Conservation (phyloP, 495 filamentous ascomycete species). For the Penicillium maclennaniae region DNA sequence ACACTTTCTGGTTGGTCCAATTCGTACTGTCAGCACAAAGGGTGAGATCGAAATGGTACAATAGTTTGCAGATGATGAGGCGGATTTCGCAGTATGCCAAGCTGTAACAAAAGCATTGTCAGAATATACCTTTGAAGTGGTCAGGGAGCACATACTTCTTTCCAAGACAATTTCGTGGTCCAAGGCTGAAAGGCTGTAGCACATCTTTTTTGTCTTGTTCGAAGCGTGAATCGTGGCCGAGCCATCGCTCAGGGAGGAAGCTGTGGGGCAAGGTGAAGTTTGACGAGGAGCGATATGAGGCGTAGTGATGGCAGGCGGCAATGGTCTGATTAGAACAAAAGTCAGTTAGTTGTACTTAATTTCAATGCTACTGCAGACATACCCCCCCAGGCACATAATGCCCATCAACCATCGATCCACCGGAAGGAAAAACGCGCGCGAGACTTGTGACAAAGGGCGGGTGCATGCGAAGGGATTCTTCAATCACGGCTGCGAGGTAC, state of each 20-base stretch:
- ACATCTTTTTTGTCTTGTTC: constrained; percentile 32
- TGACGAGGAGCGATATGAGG: constrained; percentile 30
- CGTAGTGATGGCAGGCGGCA: constrained; percentile 34
- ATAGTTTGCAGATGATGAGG: constrained; percentile 46
- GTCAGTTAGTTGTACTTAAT: not conserved
- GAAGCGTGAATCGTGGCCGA: constrained; percentile 28
- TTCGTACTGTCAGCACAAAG: constrained; percentile 27
- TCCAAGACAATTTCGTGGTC: constrained; percentile 42
- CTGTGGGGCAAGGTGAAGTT: constrained; percentile 36
- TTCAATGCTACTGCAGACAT: not conserved
- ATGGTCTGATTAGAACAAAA: constrained; percentile 19
- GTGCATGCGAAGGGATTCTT: constrained; percentile 43
- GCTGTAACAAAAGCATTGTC: constrained; percentile 15
- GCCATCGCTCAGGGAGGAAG: constrained; percentile 47
- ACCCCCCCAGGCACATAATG: constrained; percentile 30
- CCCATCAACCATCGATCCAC: constrained; percentile 29
- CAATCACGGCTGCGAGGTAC: constrained; percentile 40
- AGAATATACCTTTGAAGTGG: not conserved
- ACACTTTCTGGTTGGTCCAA: constrained; percentile 42
- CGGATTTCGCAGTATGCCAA: constrained; percentile 56
- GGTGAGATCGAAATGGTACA: constrained; percentile 52
- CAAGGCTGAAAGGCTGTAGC: constrained; percentile 42
- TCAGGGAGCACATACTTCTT: constrained; percentile 27
- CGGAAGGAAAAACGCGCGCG: constrained; percentile 26
- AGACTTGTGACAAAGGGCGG: constrained; percentile 31